Evolutionary conservation across 2,329 filamentous ascomycete species (phyloP).

Genomic region (Aspergillus versicolor): DNA sequence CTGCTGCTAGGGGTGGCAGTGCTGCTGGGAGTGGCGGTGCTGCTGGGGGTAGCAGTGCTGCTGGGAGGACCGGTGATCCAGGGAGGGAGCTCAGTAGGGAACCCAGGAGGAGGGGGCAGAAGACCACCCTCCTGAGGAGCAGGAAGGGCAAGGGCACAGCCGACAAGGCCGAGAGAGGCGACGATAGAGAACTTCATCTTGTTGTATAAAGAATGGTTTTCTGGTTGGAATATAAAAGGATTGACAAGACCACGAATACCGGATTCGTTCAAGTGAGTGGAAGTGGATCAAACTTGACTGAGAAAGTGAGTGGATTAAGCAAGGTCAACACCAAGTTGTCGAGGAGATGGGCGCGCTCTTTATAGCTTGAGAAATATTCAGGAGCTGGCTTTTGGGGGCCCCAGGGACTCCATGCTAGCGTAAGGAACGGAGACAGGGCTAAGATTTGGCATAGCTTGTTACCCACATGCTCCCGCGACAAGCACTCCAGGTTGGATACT

Average conservation of each 20-base stretch:
- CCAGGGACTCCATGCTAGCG: not conserved
- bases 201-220: not conserved
- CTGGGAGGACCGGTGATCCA: not conserved
- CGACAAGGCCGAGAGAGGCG: slow-evolving; percentile 10
- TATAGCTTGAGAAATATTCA: slow-evolving; percentile 2
- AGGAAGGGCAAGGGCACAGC: slow-evolving; percentile 14
- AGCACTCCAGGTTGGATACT: not conserved
- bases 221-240: not conserved
- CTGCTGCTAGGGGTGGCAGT: not conserved
- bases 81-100: not conserved
- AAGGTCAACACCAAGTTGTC: not conserved
- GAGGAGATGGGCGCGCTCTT: not conserved
- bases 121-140: not conserved
- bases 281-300: not conserved
- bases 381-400: not conserved
- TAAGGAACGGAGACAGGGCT: slow-evolving; percentile 3
- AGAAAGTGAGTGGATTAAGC: not conserved
- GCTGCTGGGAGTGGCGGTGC: no score
- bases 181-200: slow-evolving; percentile 14
- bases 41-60: not conserved
- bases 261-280: slow-evolving; percentile 11
- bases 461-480: not conserved
- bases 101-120: not conserved
- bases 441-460: not conserved
- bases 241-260: slow-evolving; percentile 4